Conservation (phyloP, 1,284 basidiomycete species). For the Trametes polyzona region DNA sequence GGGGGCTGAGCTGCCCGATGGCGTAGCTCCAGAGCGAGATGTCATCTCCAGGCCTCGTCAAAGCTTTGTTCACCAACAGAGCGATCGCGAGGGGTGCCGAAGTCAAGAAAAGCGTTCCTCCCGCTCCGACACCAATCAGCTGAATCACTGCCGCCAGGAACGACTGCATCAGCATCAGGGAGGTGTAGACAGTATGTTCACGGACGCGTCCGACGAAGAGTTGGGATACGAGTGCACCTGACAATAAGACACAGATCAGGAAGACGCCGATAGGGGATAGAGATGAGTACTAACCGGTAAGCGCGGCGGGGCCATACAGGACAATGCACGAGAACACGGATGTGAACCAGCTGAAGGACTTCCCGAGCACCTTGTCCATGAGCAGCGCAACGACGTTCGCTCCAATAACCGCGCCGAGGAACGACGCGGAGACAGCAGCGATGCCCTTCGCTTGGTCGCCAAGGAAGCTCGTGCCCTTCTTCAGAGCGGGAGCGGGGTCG, state of each 20-base stretch:
- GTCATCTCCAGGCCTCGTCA: conserved; percentile 34
- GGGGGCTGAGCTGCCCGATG: conserved; percentile 63
- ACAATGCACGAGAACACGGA: conserved; percentile 72
- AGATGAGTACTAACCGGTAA: conserved; percentile 55
- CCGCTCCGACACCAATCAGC: conserved; percentile 67
- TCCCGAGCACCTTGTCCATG: conserved; percentile 69
- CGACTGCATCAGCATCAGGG: conserved; percentile 65
- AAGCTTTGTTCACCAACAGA: conserved; percentile 55
- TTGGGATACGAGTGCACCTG: conserved; percentile 63
- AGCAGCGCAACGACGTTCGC: conserved; percentile 78
- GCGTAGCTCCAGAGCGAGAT: conserved; percentile 70
- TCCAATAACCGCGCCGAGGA: conserved; percentile 61
- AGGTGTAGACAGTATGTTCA: conserved; percentile 66
- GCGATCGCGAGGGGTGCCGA: conserved; percentile 56
- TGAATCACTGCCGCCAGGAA: conserved; percentile 59
- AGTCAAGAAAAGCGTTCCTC: conserved; percentile 66
- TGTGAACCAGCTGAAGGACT: conserved; percentile 80
- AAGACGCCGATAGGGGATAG: not conserved
- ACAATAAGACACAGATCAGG: not conserved
- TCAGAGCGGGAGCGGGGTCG: conserved; percentile 41
- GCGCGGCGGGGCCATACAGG: conserved; percentile 80
- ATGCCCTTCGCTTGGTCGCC: conserved; percentile 45
- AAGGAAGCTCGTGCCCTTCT: conserved; percentile 42
- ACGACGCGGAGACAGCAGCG: conserved; percentile 49
- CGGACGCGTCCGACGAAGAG: conserved; percentile 52